These are phyloP conservation scores for Ceratorhiza oryzae-sativae DNA, from an alignment of 1,284 basidiomycete species.

Conservation along the genomic window DNA sequence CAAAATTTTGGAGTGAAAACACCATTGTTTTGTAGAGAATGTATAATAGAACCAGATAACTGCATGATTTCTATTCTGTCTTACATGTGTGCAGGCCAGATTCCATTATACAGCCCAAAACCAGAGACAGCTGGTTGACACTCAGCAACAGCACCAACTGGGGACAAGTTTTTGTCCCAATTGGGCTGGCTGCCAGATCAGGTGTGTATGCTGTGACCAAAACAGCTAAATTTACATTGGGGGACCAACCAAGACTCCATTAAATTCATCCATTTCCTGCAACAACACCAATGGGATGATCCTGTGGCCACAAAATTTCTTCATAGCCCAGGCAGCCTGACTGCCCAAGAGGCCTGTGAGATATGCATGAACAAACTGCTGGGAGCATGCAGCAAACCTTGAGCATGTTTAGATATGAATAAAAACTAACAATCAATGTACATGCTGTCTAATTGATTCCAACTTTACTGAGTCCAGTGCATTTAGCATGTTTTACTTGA, in stretches of 20 bases:
- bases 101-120: neutral
- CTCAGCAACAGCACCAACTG: neutral
- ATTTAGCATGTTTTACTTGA: constrained; percentile 30
- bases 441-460: constrained; percentile 28
- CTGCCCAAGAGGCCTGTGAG: constrained; percentile 22
- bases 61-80: neutral
- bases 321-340: constrained; percentile 39
- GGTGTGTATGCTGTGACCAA: neutral
- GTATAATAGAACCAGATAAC: neutral
- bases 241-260: neutral
- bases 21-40: neutral
- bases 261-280: constrained; percentile 2
- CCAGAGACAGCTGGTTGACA: constrained; percentile 2
- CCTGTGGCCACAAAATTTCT: constrained; percentile 39
- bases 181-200: neutral
- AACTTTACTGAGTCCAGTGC: constrained; percentile 34
- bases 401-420: neutral
- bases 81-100: neutral
- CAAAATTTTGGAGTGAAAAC: neutral
- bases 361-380: constrained; percentile 40
- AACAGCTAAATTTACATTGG: neutral
- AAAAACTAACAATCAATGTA: neutral
- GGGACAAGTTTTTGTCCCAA: neutral
- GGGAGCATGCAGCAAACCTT: constrained; percentile 38
- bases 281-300: too few relatives aligned